Evolutionary conservation across 2,329 filamentous ascomycete species (phyloP), one percentile per base, ranked within the genome.

Genomic region (Claviceps sp.): DNA sequence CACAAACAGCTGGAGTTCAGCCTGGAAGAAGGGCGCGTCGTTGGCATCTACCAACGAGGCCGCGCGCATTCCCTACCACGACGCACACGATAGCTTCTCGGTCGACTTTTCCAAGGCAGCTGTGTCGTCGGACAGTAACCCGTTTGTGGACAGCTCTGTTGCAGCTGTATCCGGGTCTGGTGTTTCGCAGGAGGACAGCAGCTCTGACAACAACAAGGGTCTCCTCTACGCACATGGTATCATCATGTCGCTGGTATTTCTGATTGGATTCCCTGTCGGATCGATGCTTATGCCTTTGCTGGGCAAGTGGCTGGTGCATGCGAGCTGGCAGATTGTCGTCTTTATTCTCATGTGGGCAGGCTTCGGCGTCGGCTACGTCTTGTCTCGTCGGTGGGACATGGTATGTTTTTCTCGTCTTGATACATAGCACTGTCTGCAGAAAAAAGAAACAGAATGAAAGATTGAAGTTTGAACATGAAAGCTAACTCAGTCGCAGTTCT

Each of bases 221-320:
- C 59, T 70, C 8, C 47, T 71, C 16, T 61, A 70, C 5, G 64
- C 73, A 0, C 80, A 84, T 55, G 81, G 79, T 48, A 70, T 81
- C 57, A 66, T 84, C 59, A 81, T 84, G 79, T 72, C 74, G 26
- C 60, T 83, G 46, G 74, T 77, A 18, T 80, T 83, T 56, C 71
- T 77, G 3, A 59, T 77, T 13, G 65, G 81, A 22, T 84, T 81
- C 56, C 82, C 82, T 1, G 57, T 82, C 2, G 82, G 80, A 5
- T 72, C 81, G 8, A 66, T 79, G 3, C 61, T 82, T 42, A 82
- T 84, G 74, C 77, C 80, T 2, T 55, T 83, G 3, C 55, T 81
- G 6, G 74, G 76, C 45, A 76, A 71, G 47, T 82, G 75, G 75
- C 61, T 73, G 50, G 57, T 79, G 36, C 82, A 85, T 59, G 77